These are phyloP conservation scores for Phytopythium ostracodes DNA, from an alignment of 352 stramenopile species.

Conservation along the genomic window DNA sequence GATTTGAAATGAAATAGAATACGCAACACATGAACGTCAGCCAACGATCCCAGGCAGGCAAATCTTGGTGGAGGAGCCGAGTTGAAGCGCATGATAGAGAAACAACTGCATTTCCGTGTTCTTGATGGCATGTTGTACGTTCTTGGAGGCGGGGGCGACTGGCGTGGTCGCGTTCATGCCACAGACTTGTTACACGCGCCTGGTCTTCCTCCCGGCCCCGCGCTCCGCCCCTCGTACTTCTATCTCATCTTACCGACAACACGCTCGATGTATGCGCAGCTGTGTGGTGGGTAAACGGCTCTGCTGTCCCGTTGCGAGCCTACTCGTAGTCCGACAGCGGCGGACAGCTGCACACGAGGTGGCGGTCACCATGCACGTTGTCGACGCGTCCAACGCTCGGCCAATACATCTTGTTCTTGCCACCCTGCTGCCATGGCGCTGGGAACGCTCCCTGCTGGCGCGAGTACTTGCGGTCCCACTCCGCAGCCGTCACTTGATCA, in stretches of 20 bases:
- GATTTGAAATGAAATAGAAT: too few relatives aligned
- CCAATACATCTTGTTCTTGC: constrained; percentile 98
- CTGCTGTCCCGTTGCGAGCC: background rate
- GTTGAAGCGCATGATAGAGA: background rate
- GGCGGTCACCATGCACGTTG: constrained; percentile 98
- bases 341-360: constrained; percentile 98
- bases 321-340: constrained; percentile 94
- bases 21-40: too few relatives aligned
- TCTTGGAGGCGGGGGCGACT: background rate
- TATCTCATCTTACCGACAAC: constrained; percentile 4
- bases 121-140: background rate
- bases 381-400: constrained; percentile 95
- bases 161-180: background rate
- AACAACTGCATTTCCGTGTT: background rate
- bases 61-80: background rate
- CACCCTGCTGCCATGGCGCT: constrained; percentile 89
- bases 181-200: background rate
- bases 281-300: background rate
- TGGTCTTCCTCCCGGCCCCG: background rate
- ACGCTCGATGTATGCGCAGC: background rate
- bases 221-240: background rate
- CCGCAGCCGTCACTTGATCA: constrained; percentile 87
- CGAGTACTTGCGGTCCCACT: constrained; percentile 96
- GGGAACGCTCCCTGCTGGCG: constrained; percentile 94
- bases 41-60: background rate